Percentiles rank a stretch among this genome's conserved stretches.
phyloP scores from a whole-genome alignment of 305 asterid genomes.

The Plantago rigida region DNA sequence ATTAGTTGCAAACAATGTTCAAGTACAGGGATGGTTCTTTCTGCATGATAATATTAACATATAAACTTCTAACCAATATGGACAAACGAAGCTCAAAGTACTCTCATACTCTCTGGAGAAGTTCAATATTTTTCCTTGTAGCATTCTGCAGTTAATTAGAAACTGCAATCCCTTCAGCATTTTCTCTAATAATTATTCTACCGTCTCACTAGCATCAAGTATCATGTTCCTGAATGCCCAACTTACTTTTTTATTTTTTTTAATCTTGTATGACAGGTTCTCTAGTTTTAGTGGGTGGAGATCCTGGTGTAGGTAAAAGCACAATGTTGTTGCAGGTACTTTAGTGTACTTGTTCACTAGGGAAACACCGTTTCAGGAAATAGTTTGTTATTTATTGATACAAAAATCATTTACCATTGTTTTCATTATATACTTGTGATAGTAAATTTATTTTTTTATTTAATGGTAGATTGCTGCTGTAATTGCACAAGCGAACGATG shows the following conservation, averaged over 20 bases:
- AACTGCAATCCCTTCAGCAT: too few species aligned
- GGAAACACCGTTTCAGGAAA: conserved; percentile 5
- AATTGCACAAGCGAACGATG: conserved; percentile 52
- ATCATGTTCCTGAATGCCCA: conserved; percentile 7
- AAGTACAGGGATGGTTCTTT: background rate
- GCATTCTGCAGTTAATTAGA: too few species aligned
- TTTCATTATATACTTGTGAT: conserved; percentile 1
- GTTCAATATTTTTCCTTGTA: background rate
- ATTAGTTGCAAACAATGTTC: too few species aligned
- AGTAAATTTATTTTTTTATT: background rate
- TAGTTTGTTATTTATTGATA: background rate
- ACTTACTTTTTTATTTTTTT: background rate
- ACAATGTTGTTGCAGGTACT: conserved; percentile 82
- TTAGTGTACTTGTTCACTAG: conserved; percentile 22
- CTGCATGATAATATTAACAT: background rate
- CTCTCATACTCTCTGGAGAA: background rate
- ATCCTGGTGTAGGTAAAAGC: conserved; percentile 98
- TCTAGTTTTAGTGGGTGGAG: conserved; percentile 89
- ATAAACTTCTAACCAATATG: background rate
- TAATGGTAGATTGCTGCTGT: conserved; percentile 71
- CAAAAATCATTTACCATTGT: too few species aligned
- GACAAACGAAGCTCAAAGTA: background rate
- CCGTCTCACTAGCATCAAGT: background rate
- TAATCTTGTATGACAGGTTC: conserved; percentile 49
- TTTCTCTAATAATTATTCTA: background rate